Evolutionary conservation across 164 flowering plant genomes (phyloP).

Genomic region (Berberis vulgaris): DNA sequence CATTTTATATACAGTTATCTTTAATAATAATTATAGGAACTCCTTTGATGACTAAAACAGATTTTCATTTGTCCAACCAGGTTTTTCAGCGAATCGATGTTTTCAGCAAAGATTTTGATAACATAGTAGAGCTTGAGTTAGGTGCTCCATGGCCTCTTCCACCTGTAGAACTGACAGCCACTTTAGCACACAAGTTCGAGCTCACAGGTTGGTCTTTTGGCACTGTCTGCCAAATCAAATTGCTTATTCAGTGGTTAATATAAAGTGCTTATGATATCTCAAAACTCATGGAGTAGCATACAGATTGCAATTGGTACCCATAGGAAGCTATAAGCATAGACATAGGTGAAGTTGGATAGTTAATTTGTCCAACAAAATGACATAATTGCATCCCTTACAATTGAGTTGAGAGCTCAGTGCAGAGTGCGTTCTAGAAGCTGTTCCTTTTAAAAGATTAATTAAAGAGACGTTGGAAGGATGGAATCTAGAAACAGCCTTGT

Average conservation of each 20-base stretch:
- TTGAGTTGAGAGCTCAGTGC: too few species aligned
- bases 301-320: too few species aligned
- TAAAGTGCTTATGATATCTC: background rate
- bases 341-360: too few species aligned
- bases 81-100: slow-evolving; percentile 92
- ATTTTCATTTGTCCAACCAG: slow-evolving; percentile 22
- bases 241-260: background rate
- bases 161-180: slow-evolving; percentile 73
- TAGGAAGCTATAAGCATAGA: too few species aligned
- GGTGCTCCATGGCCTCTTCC: slow-evolving; percentile 97
- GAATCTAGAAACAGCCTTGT: too few species aligned
- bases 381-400: too few species aligned
- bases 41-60: background rate
- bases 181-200: slow-evolving; percentile 95
- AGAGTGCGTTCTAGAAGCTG: too few species aligned
- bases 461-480: too few species aligned
- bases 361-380: too few species aligned
- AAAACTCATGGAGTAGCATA: too few species aligned
- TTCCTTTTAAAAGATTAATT: too few species aligned
- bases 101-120: slow-evolving; percentile 89
- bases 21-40: background rate
- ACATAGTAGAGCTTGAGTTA: slow-evolving; percentile 78
- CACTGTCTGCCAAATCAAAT: background rate
- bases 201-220: slow-evolving; percentile 49
- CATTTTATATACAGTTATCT: too few species aligned